These are phyloP conservation scores for Chrysoporthe deuterocubensis DNA, from an alignment of 2,329 filamentous ascomycete species.

Conservation along the genomic window DNA sequence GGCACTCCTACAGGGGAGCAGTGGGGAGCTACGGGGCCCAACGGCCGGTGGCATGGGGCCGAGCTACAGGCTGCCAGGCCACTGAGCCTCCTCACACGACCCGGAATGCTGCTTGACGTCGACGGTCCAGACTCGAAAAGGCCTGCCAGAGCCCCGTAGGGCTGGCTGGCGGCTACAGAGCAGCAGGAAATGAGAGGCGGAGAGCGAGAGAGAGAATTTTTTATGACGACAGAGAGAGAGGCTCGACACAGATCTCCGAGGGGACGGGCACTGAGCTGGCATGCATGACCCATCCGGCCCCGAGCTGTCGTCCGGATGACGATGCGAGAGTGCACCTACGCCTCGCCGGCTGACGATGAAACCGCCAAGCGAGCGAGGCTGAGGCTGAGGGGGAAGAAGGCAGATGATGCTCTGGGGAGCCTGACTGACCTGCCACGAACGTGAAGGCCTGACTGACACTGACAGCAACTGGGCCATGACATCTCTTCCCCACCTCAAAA, in stretches of 20 bases:
- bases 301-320: not conserved
- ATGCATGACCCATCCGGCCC: not conserved
- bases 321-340: not conserved
- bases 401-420: not conserved
- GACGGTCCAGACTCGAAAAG: not conserved
- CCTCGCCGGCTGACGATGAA: constrained; percentile 13
- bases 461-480: not conserved
- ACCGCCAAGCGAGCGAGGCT: constrained; percentile 24
- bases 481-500: not conserved
- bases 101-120: constrained; percentile 9
- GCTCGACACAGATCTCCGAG: not conserved
- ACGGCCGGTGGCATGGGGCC: not conserved
- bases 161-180: not conserved
- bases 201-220: too few species aligned
- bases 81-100: not conserved
- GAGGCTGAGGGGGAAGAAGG: constrained; percentile 9
- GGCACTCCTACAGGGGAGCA: not conserved
- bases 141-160: not conserved
- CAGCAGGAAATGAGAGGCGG: too few species aligned
- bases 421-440: too few species aligned
- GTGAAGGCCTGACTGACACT: too few species aligned
- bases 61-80: not conserved
- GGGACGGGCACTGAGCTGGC: not conserved
- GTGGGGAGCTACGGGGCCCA: not conserved
- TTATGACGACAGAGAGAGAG: not conserved